phyloP scores from a whole-genome alignment of 345 rosid species.

The Aurinia saxatilis region DNA sequence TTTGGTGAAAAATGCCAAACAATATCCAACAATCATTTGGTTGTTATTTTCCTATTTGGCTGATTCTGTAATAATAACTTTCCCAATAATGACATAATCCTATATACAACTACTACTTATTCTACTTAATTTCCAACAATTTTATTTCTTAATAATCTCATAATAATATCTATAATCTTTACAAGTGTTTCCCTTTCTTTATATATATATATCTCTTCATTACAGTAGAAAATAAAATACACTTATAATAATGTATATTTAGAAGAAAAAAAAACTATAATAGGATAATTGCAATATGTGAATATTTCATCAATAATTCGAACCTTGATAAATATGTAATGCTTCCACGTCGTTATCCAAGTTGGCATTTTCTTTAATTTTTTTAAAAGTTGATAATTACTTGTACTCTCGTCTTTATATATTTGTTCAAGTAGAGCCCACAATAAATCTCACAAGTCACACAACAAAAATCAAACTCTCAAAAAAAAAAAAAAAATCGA shows the following conservation, averaged over 20 bases:
- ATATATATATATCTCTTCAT: too few species aligned
- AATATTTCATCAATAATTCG: background rate
- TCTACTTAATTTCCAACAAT: too few species aligned
- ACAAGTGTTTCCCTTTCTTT: too few species aligned
- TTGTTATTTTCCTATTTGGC: too few species aligned
- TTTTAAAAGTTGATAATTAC: background rate
- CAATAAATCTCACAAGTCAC: background rate
- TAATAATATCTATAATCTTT: too few species aligned
- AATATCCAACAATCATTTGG: too few species aligned
- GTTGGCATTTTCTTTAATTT: background rate
- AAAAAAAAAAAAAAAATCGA: background rate
- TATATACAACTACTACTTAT: too few species aligned
- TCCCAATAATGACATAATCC: too few species aligned
- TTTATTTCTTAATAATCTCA: too few species aligned
- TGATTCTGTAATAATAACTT: too few species aligned
- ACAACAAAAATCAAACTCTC: slow-evolving; percentile 4
- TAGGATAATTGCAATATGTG: background rate
- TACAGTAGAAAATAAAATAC: background rate
- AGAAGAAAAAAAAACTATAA: background rate
- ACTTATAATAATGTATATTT: background rate
- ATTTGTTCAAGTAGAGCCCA: slow-evolving; percentile 12
- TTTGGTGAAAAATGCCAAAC: too few species aligned
- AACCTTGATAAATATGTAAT: too few species aligned
- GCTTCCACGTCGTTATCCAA: slow-evolving; percentile 26
- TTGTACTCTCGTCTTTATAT: background rate